Percentiles rank a stretch among this genome's conserved stretches.
Conservation (phyloP, 176 grass and related monocot genomes). For the Carex cristatella region DNA sequence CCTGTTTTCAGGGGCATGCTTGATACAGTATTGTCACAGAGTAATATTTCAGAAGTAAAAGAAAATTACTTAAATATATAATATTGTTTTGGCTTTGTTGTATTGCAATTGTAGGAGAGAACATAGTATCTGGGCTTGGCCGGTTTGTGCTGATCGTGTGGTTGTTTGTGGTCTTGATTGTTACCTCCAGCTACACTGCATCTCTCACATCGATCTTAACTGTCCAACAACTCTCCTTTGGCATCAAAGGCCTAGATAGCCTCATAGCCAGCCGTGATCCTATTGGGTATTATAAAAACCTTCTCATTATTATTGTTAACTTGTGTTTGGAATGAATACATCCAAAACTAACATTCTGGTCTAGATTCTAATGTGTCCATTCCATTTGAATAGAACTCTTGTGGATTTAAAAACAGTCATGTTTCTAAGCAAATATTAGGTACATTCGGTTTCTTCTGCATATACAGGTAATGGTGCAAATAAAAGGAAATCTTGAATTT, state of each 20-base stretch:
- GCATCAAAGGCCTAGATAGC: constrained; percentile 67
- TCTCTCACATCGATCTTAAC: constrained; percentile 88
- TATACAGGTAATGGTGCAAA: background rate
- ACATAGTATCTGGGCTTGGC: constrained; percentile 50
- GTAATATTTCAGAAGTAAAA: background rate
- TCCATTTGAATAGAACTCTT: background rate
- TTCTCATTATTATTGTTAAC: background rate
- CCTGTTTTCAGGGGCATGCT: constrained; percentile 5
- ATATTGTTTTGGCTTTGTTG: background rate
- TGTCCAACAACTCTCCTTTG: constrained; percentile 64
- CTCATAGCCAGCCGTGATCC: constrained; percentile 46
- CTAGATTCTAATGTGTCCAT: background rate
- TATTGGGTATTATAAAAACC: constrained; percentile 7
- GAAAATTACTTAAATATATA: background rate
- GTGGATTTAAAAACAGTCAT: background rate
- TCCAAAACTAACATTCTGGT: background rate
- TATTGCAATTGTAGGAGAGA: constrained; percentile 46
- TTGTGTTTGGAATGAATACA: background rate
- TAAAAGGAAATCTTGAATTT: background rate
- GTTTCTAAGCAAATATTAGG: background rate
- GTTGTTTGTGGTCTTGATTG: constrained; percentile 80
- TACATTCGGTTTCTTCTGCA: background rate
- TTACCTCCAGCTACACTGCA: constrained; percentile 91
- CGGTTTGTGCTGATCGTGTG: constrained; percentile 79
- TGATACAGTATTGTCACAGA: background rate